A percentile compares a stretch with the other conserved stretches of the same genome.
Evolutionary conservation across 225 moss, liverwort and hornwort genomes (phyloP).

Genomic region (Thuidium tamariscinum): DNA sequence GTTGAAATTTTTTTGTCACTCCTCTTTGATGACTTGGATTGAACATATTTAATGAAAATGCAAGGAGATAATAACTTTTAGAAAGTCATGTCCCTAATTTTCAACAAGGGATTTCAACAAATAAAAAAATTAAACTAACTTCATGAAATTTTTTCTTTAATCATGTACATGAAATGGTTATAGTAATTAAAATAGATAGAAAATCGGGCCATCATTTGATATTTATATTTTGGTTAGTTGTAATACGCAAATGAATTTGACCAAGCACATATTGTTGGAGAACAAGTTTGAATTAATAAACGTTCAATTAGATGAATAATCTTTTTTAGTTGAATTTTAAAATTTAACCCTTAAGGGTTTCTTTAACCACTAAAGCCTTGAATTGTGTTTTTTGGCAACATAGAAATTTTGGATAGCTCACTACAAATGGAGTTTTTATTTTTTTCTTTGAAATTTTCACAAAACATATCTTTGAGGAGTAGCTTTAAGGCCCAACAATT

Average conservation of each 20-base stretch:
- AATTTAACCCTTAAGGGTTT: too few relatives aligned
- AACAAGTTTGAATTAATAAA: accelerated
- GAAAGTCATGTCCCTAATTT: not conserved
- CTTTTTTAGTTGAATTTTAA: not conserved
- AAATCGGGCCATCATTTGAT: too few relatives aligned
- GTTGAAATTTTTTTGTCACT: not conserved
- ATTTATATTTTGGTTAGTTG: not conserved
- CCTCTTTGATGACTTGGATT: not conserved
- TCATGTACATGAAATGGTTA: accelerated
- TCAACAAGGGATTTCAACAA: not conserved
- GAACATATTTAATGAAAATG: too few relatives aligned
- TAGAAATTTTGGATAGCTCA: too few relatives aligned
- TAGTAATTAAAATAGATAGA: not conserved
- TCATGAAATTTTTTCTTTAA: not conserved
- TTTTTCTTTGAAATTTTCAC: too few relatives aligned
- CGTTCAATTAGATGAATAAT: not conserved
- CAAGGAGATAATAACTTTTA: not conserved
- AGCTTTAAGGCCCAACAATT: too few relatives aligned
- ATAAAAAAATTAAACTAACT: not conserved
- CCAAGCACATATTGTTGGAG: accelerated
- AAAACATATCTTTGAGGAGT: too few relatives aligned
- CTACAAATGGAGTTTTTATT: too few relatives aligned
- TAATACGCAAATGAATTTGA: not conserved
- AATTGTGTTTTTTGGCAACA: too few relatives aligned
- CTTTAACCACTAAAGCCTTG: too few relatives aligned